Evolutionary conservation across 139 green algal genomes (phyloP), one percentile per base, ranked within the genome.

Genomic region (Raphidocelis subcapitata): DNA sequence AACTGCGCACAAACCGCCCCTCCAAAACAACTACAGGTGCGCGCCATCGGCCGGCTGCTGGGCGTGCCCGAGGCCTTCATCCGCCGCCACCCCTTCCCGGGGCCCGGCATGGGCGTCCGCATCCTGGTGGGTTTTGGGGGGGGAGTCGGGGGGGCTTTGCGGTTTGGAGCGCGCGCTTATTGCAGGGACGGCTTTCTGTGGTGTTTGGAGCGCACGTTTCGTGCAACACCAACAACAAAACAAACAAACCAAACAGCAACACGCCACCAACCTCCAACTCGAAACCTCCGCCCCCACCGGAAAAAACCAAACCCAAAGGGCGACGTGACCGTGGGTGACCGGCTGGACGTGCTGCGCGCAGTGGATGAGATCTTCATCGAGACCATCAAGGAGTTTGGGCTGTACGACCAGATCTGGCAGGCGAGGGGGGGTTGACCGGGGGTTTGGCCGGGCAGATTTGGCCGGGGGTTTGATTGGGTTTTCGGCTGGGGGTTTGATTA

Each of bases 401-500:
- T 99, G 62, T 99, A 99, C 81, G 94, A 99, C 82, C 80, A 98
- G 74, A 99, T 99, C 82, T 99, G 96, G 96, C 93, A 97, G 73
- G 87, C 70, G 23, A 33, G 67, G 14, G n/a, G n/a, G n/a, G 51
- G 4, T 10, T 72, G 44, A 10, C 23, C 95, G 2, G 95, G 98
- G 29, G 97, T 98, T 85, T 80, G 98, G 65, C 93, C 93, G 5
- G 75, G 97, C 47, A 83, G n/a, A n/a, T n/a, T n/a, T n/a, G n/a
- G n/a, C n/a, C n/a, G n/a, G n/a, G n/a, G n/a, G n/a, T n/a, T n/a
- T n/a, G n/a, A n/a, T n/a, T n/a, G n/a, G n/a, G n/a, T n/a, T n/a
- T n/a, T n/a, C n/a, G n/a, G n/a, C n/a, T n/a, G n/a, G n/a, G n/a
- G n/a, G n/a, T n/a, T n/a, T n/a, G n/a, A n/a, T n/a, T n/a, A n/a